phyloP scores from a whole-genome alignment of 805 yeast genomes.

The Candida argentea region DNA sequence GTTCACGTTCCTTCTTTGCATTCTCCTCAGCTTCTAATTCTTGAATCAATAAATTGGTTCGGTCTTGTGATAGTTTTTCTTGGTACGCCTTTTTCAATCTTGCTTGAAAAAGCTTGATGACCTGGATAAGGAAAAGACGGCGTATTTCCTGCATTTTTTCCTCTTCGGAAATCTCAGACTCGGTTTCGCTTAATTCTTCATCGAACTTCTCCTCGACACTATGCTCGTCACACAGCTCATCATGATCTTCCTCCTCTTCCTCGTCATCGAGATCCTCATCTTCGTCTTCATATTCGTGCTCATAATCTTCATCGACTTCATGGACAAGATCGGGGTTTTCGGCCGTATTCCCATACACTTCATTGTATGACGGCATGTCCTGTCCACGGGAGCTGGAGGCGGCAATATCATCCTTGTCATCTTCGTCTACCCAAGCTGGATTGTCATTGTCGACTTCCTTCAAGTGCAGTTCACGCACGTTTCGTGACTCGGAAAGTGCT shows the following conservation, averaged over 20 bases:
- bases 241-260: conserved; percentile 3
- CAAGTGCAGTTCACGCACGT: conserved; percentile 17
- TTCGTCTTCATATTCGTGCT: conserved; percentile 18
- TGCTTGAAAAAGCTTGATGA: conserved; percentile 67
- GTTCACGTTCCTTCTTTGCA: conserved; percentile 54
- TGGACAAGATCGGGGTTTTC: conserved; percentile 26
- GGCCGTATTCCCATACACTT: conserved; percentile 1
- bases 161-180: conserved; percentile 37
- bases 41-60: conserved; percentile 48
- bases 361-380: conserved; percentile 10
- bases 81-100: conserved; percentile 68
- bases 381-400: not conserved
- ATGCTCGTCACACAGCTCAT: conserved; percentile 2
- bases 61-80: conserved; percentile 71
- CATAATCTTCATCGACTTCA: conserved; percentile 32
- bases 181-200: conserved; percentile 30
- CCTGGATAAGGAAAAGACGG: conserved; percentile 67
- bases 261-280: conserved; percentile 13
- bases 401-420: conserved; percentile 7
- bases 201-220: conserved; percentile 10
- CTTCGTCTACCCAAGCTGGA: conserved; percentile 13
- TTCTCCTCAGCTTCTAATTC: conserved; percentile 64
- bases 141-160: conserved; percentile 70
- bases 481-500: conserved; percentile 47
- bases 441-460: conserved; percentile 8